Percentiles rank a stretch among this genome's conserved stretches.
phyloP scores from a whole-genome alignment of 495 filamentous ascomycete genomes.

The Neurospora sp. region DNA sequence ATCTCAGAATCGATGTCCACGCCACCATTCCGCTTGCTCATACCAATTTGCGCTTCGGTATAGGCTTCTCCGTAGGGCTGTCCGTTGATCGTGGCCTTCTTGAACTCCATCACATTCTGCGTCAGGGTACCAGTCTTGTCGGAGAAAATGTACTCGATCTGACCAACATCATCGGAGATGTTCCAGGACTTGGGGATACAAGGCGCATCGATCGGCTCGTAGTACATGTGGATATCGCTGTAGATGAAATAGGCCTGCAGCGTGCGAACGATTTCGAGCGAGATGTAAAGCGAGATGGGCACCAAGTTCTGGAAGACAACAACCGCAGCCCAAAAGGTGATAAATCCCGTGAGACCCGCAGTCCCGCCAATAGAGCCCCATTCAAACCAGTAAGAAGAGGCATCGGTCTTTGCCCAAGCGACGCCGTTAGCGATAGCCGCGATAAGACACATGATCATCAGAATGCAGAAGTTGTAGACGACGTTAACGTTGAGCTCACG shows the following conservation, averaged over 20 bases:
- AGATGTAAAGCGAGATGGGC: conserved; percentile 95
- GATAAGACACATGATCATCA: conserved; percentile 84
- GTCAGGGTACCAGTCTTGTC: conserved; percentile 98
- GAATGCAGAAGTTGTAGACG: conserved; percentile 88
- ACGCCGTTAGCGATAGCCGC: conserved; percentile 77
- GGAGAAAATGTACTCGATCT: conserved; percentile 99
- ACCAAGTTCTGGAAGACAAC: conserved; percentile 98
- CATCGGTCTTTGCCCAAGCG: conserved; percentile 63
- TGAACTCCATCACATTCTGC: conserved; percentile 99
- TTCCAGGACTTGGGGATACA: conserved; percentile 99
- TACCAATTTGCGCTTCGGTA: conserved; percentile 90
- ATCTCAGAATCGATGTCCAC: conserved; percentile 75
- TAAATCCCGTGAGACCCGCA: conserved; percentile 73
- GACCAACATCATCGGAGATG: conserved; percentile 94
- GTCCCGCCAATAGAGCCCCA: conserved; percentile 72
- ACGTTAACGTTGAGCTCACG: conserved; percentile 96
- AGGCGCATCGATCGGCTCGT: conserved; percentile 83
- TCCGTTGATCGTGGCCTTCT: conserved; percentile 92
- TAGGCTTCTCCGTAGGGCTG: conserved; percentile 94
- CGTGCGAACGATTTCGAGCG: conserved; percentile 90
- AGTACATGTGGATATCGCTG: conserved; percentile 92
- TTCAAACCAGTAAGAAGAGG: conserved; percentile 76
- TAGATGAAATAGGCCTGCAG: conserved; percentile 96
- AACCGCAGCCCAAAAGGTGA: conserved; percentile 90
- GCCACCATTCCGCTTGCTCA: conserved; percentile 75